phyloP scores from a whole-genome alignment of 495 filamentous ascomycete genomes.

The Trichoderma parareesei region DNA sequence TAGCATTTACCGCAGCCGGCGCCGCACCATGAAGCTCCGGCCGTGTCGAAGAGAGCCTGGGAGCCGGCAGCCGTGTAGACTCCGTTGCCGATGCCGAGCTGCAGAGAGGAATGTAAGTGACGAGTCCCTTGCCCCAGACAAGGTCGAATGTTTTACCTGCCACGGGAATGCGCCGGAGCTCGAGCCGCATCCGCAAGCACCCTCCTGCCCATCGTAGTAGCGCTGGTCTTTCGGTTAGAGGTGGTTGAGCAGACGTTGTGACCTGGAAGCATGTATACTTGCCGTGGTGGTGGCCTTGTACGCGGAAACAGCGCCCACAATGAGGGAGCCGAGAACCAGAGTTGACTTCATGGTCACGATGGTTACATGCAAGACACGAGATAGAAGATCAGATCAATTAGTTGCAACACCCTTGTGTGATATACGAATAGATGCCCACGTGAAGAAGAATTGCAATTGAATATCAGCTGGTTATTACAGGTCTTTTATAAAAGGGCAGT shows the following conservation, averaged over 20 bases:
- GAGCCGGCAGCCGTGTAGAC: slow-evolving; percentile 29
- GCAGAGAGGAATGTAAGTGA: background rate
- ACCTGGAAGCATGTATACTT: background rate
- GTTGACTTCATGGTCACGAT: background rate
- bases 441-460: too few species aligned
- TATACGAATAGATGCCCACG: too few species aligned
- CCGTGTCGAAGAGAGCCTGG: slow-evolving; percentile 19
- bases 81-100: slow-evolving; percentile 9
- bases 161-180: slow-evolving; percentile 19
- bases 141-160: slow-evolving; percentile 19
- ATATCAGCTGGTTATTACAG: too few species aligned
- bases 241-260: background rate
- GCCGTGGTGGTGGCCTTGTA: background rate
- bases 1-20: slow-evolving; percentile 34
- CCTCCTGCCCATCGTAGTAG: slow-evolving; percentile 28
- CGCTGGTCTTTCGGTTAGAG: slow-evolving; percentile 15
- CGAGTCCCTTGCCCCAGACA: background rate
- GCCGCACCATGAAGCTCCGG: slow-evolving; percentile 31
- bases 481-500: too few species aligned
- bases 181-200: slow-evolving; percentile 29
- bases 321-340: background rate
- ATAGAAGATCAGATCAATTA: too few species aligned
- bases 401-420: too few species aligned
- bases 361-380: too few species aligned
- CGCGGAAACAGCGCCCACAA: background rate